These are phyloP conservation scores for Astrocystis sublimbata DNA, from an alignment of 495 filamentous ascomycete genomes.

Conservation along the genomic window DNA sequence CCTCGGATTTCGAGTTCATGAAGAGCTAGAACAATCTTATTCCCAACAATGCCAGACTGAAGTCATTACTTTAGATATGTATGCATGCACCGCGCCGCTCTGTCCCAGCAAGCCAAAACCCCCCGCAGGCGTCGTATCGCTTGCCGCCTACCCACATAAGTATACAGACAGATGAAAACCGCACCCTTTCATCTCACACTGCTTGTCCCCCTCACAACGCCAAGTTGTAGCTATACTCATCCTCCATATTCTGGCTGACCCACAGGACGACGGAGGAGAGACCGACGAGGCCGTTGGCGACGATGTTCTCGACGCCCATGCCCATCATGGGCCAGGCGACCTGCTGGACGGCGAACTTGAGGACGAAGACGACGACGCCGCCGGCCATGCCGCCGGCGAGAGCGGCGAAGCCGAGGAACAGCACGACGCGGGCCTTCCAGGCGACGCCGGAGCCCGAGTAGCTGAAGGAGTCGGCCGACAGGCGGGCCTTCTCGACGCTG, in stretches of 20 bases:
- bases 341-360: slow-evolving; percentile 83
- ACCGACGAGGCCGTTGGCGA: slow-evolving; percentile 69
- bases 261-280: slow-evolving; percentile 83
- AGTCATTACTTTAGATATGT: neutral
- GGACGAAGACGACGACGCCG: slow-evolving; percentile 81
- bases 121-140: neutral
- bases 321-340: slow-evolving; percentile 82
- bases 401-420: slow-evolving; percentile 93
- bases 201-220: slow-evolving; percentile 60
- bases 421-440: slow-evolving; percentile 93
- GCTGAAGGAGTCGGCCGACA: slow-evolving; percentile 82
- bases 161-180: neutral
- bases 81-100: neutral
- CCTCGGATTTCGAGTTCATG: neutral
- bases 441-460: slow-evolving; percentile 86
- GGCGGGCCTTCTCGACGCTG: slow-evolving; percentile 87
- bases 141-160: neutral
- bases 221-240: slow-evolving; percentile 96
- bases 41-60: neutral
- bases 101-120: neutral
- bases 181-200: neutral
- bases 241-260: slow-evolving; percentile 98
- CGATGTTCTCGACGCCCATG: slow-evolving; percentile 91
- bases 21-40: neutral
- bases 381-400: slow-evolving; percentile 95